These are phyloP conservation scores for Termitomyces sp. DNA, from an alignment of 768 basidiomycete genomes.

Conservation along the genomic window DNA sequence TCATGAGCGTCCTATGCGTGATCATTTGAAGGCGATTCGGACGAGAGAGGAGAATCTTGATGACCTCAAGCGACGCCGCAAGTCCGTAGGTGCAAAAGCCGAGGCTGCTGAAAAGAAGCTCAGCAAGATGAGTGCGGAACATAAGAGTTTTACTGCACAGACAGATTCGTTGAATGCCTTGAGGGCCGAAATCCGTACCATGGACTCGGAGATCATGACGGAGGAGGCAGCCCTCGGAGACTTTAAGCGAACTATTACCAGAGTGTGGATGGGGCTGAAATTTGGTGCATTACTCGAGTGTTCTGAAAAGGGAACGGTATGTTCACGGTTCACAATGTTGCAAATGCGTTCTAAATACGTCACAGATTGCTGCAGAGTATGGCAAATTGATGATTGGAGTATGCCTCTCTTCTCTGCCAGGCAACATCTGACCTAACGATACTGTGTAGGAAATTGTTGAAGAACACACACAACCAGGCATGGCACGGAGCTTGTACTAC, in stretches of 20 bases:
- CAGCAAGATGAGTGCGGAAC: conserved; percentile 82
- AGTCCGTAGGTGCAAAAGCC: conserved; percentile 60
- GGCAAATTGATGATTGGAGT: conserved; percentile 49
- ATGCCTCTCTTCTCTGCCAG: conserved; percentile 11
- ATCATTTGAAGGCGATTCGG: conserved; percentile 77
- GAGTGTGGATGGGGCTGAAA: conserved; percentile 74
- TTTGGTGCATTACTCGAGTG: conserved; percentile 84
- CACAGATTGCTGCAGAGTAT: conserved; percentile 48
- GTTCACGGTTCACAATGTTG: conserved; percentile 14
- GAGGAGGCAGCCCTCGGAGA: conserved; percentile 81
- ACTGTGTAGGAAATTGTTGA: conserved; percentile 66
- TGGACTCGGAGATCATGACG: conserved; percentile 80
- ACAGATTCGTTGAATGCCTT: conserved; percentile 67
- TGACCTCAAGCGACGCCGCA: conserved; percentile 66
- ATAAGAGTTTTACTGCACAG: conserved; percentile 76
- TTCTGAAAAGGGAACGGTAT: conserved; percentile 70
- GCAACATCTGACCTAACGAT: neutral
- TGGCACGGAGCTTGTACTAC: conserved; percentile 67
- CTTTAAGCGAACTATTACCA: conserved; percentile 70
- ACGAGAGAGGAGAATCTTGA: conserved; percentile 82
- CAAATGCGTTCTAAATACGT: neutral
- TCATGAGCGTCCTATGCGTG: conserved; percentile 65
- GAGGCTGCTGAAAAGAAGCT: conserved; percentile 87
- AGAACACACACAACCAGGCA: conserved; percentile 75
- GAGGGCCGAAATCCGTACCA: conserved; percentile 66